Conservation (phyloP, 176 grass and related monocot species). For the Phoenix dactylifera region DNA sequence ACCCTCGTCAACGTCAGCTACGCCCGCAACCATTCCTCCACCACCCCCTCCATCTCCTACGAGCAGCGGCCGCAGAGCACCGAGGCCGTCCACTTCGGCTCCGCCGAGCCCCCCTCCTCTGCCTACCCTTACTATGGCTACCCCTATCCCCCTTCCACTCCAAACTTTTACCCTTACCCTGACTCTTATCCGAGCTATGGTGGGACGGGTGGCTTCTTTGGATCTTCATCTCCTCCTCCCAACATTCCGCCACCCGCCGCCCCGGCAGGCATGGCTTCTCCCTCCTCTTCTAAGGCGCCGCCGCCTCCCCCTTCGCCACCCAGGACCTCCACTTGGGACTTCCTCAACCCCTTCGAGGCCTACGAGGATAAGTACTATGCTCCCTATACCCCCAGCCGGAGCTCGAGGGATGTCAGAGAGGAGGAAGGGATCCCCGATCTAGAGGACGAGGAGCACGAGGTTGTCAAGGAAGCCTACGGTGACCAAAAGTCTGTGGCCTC, state of each 20-base stretch:
- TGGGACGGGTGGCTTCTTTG: slow-evolving; percentile 14
- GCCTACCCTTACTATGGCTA: slow-evolving; percentile 11
- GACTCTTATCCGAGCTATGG: slow-evolving; percentile 24
- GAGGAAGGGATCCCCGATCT: slow-evolving; percentile 97
- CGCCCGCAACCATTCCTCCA: slow-evolving; percentile 15
- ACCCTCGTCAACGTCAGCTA: slow-evolving; percentile 22
- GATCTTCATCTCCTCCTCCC: slow-evolving; percentile 19
- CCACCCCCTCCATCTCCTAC: slow-evolving; percentile 16
- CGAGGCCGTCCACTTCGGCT: slow-evolving; percentile 6
- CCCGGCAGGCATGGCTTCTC: background rate
- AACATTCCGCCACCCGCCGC: slow-evolving; percentile 5
- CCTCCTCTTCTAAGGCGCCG: slow-evolving; percentile 13
- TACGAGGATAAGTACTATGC: slow-evolving; percentile 71
- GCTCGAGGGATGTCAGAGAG: slow-evolving; percentile 73
- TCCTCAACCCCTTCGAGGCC: slow-evolving; percentile 75
- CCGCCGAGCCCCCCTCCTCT: background rate
- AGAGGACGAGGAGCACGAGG: slow-evolving; percentile 74
- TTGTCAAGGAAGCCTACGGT: slow-evolving; percentile 78
- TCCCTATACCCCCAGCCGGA: slow-evolving; percentile 39
- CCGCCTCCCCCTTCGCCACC: slow-evolving; percentile 52
- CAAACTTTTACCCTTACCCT: slow-evolving; percentile 28
- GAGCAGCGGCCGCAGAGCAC: slow-evolving; percentile 11
- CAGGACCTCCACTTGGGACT: slow-evolving; percentile 85
- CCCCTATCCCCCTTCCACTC: slow-evolving; percentile 10
- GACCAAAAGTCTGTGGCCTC: slow-evolving; percentile 34